Conservation (phyloP, 202 grass and related monocot genomes). For the Schoenoplectus tabernaemontani region DNA sequence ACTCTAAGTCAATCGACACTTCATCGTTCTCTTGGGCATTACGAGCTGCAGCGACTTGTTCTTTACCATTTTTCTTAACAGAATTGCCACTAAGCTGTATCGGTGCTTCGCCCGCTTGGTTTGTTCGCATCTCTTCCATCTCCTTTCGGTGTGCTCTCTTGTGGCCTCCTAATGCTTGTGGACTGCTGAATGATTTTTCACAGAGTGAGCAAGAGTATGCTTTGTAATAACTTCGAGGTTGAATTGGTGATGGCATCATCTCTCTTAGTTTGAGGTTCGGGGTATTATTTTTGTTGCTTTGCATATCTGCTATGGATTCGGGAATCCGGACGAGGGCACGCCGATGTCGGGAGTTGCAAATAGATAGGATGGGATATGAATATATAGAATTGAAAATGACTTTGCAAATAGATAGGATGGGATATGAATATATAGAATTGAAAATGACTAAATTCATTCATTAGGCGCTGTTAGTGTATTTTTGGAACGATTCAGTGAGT, state of each 20-base stretch:
- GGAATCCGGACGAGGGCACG: not conserved
- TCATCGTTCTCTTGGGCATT: not conserved
- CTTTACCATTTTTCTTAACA: not conserved
- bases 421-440: constrained; percentile 1
- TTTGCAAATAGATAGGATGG: not conserved
- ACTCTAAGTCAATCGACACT: constrained; percentile 16
- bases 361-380: no score
- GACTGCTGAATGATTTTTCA: constrained; percentile 15
- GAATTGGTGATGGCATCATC: not conserved
- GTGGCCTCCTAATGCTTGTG: constrained; percentile 34
- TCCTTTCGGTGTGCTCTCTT: constrained; percentile 33
- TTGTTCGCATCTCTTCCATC: constrained; percentile 19
- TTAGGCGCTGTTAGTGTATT: not conserved
- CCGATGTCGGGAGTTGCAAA: not conserved
- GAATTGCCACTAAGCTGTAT: not conserved
- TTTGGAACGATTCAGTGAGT: constrained; percentile 10
- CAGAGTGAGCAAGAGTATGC: constrained; percentile 19
- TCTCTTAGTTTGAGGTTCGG: constrained; percentile 1
- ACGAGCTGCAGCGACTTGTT: not conserved
- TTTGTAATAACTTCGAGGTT: not conserved
- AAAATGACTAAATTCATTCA: not conserved
- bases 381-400: no score
- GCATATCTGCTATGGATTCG: not conserved
- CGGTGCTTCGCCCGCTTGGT: not conserved
- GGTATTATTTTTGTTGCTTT: not conserved